Evolutionary conservation across 495 filamentous ascomycete genomes (phyloP), one percentile per base, ranked within the genome.

Genomic region (Daldinia childiae): DNA sequence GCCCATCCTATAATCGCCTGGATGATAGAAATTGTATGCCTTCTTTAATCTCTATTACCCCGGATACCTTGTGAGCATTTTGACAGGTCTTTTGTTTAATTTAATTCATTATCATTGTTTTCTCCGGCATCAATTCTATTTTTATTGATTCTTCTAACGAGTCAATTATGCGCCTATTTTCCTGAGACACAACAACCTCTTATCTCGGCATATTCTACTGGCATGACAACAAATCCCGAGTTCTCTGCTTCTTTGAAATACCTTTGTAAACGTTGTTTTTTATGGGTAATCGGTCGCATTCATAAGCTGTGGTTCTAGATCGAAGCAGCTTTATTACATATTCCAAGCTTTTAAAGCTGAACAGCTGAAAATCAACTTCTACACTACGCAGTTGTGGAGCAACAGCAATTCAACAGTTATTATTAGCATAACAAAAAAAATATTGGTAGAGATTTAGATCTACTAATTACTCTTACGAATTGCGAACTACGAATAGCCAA

Each of bases 171-270:
- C 39, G 36, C 34, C 58, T 30, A 38, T 34, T 34, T 38, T 27
- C 34, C 58, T 66, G 45, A 73, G 62, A 73, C 71, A 73, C 29
- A 29, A 62, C 43, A 61, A 64, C 56, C 41, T 29, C 12, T 61
- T 63, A 36, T 59, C 36, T 62, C 39, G 19, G 51, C 58, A 66
- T 65, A 19, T 6, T 29, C 11, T 36, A 36, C 30, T 39, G 32
- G 59, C 65, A 55, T 50, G 58, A 68, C 65, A 64, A 54, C 56
- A 45, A 45, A 34, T 63, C 19, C 17, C 9, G 39, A 54, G 15
- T 19, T 8, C 41, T 24, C 54, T 36, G 6, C n/a, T 17, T 27
- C 29, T 55, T 51, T 29, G 29, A 56, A 50, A 39, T 38, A 14
- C 5, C 3, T 29, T 56, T 63, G 32, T 62, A 73, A 66, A 36